phyloP scores from a whole-genome alignment of 345 rosid genomes.

The Arabidopsis suecica region DNA sequence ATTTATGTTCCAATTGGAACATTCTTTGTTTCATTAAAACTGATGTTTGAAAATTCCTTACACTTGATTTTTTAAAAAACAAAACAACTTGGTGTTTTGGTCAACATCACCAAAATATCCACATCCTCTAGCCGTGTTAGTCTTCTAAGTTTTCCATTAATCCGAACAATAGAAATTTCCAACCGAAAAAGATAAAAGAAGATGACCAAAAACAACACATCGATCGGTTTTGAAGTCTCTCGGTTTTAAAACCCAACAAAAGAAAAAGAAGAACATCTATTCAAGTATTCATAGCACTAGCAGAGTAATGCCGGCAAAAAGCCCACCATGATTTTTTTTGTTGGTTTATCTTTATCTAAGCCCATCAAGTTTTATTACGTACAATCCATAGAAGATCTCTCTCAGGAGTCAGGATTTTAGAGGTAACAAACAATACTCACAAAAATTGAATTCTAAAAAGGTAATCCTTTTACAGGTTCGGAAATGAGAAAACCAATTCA shows the following conservation, averaged over 20 bases:
- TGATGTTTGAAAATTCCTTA: neutral
- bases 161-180: neutral
- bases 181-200: neutral
- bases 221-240: neutral
- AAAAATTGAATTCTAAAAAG: neutral
- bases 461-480: neutral
- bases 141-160: neutral
- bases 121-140: no score
- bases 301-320: neutral
- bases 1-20: conserved; percentile 5
- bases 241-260: neutral
- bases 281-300: neutral
- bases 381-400: neutral
- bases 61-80: no score
- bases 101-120: no score
- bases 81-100: no score
- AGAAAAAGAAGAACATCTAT: neutral
- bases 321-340: neutral
- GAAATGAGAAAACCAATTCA: neutral
- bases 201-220: neutral
- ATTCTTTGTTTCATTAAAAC: neutral
- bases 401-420: neutral
- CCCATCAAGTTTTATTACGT: no score
- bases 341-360: neutral
- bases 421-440: neutral